Conservation (phyloP, 441 rosid species). For the Euphorbia celastroides region DNA sequence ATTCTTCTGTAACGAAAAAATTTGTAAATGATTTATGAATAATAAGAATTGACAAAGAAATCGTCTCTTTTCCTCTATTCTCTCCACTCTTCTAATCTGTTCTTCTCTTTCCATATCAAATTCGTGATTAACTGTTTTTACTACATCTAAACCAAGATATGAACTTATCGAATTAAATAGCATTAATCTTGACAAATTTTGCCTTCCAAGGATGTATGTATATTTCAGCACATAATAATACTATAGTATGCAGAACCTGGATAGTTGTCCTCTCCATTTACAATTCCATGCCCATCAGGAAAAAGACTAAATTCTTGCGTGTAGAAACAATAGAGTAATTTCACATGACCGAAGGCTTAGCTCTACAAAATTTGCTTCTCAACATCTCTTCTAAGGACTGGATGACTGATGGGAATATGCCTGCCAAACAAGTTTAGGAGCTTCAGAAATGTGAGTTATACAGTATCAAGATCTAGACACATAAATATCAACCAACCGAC, state of each 20-base stretch:
- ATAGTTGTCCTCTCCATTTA: not conserved
- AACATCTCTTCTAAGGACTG: conserved; percentile 45
- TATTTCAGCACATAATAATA: not conserved
- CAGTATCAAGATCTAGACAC: not conserved
- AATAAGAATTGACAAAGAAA: too few relatives aligned
- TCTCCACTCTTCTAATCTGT: too few relatives aligned
- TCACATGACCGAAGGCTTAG: conserved; percentile 19
- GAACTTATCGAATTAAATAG: not conserved
- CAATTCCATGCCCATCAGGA: not conserved
- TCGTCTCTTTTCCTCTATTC: too few relatives aligned
- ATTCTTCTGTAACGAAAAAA: not conserved
- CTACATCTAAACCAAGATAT: too few relatives aligned
- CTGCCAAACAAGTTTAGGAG: conserved; percentile 33
- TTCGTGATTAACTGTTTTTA: too few relatives aligned
- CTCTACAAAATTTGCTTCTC: conserved; percentile 46
- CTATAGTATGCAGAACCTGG: not conserved
- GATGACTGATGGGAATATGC: conserved; percentile 45
- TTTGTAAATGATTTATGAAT: too few relatives aligned
- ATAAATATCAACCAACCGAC: not conserved
- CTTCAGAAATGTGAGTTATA: not conserved
- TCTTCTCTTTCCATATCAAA: too few relatives aligned
- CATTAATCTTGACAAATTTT: not conserved
- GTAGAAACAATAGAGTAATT: conserved; percentile 1
- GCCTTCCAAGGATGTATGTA: not conserved
- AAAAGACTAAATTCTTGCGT: not conserved